Base-by-base conservation (phyloP, 768 basidiomycete species). In the Pisolithus sp. region DNA sequence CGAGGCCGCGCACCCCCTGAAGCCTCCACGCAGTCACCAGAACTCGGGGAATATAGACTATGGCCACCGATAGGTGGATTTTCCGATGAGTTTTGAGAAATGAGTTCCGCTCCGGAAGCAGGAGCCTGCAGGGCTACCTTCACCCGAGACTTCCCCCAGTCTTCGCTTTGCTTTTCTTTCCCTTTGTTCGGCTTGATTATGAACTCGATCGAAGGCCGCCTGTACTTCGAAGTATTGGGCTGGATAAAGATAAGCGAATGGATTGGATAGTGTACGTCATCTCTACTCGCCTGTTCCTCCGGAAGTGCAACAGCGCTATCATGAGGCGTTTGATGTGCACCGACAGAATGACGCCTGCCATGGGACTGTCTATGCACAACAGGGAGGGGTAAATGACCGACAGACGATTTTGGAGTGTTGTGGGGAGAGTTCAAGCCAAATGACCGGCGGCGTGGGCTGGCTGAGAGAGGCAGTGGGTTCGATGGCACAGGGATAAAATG, bases 231-330 rank as follows among this genome's bases (percentile, higher is more conserved):
- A 24, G 40, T 7, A 6, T 24, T 31, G 2, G 56, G 49, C 42
- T 57, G 53, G 1, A 63, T 40, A 21, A 26, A 21, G 44, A 51
- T 20, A n/a, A 38, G 21, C 20, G n/a, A 38, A n/a, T 13, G 10
- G 30, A 30, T n/a, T 21, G 15, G 7, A 15, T 36, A 36, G 34
- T 31, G 42, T 24, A 48, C 24, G 36, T 42, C 12, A 43, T 18
- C 26, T 28, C 24, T 26, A 26, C 50, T 45, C 30, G 24, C 50
- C 37, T 56, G 44, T 8, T 62, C 66, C 54, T 68, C 66, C 0
- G 62, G 59, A 49, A 68, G 61, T 17, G 66, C 66, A 26, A 69
- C 66, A 7, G 66, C 66, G 18, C 66, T 68, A 51, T 68, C 66
- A 41, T 68, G 66, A 24, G 66, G 66, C 1, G 58, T 53, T 0